These are phyloP conservation scores for Paramecium pentaurelia DNA, from an alignment of 73 alveolate species.

Conservation along the genomic window DNA sequence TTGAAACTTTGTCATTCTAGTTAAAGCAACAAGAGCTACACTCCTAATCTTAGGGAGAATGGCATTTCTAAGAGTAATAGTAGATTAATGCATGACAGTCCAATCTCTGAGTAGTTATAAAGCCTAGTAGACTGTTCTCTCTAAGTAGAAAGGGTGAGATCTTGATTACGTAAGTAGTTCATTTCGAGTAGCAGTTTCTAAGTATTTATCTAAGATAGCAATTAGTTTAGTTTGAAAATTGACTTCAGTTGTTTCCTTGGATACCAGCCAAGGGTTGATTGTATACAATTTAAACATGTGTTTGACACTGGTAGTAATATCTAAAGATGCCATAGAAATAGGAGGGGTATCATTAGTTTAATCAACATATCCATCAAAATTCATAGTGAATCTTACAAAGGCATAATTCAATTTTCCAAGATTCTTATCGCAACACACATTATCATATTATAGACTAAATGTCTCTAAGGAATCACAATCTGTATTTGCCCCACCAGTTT, in stretches of 20 bases:
- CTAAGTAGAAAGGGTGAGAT: slow-evolving; percentile 39
- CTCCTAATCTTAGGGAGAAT: neutral
- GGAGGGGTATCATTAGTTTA: neutral
- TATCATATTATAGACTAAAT: slow-evolving; percentile 26
- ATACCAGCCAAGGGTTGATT: neutral
- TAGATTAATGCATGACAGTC: neutral
- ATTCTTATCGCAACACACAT: neutral
- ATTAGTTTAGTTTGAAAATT: neutral
- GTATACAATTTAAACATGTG: slow-evolving; percentile 29
- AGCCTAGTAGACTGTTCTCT: neutral
- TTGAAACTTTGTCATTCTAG: neutral
- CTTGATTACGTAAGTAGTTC: neutral
- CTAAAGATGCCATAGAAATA: neutral
- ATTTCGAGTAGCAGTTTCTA: neutral
- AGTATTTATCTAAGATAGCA: neutral
- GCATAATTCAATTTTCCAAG: neutral
- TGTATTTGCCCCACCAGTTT: neutral
- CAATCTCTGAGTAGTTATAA: neutral
- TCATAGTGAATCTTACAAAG: neutral
- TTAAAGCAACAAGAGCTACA: neutral
- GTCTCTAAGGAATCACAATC: neutral
- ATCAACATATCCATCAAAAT: neutral
- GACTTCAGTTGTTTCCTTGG: neutral
- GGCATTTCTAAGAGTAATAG: neutral
- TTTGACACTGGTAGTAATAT: neutral